Evolutionary conservation across 306 rosid genomes (phyloP).

Genomic region (Amphicarpaea edgeworthii): DNA sequence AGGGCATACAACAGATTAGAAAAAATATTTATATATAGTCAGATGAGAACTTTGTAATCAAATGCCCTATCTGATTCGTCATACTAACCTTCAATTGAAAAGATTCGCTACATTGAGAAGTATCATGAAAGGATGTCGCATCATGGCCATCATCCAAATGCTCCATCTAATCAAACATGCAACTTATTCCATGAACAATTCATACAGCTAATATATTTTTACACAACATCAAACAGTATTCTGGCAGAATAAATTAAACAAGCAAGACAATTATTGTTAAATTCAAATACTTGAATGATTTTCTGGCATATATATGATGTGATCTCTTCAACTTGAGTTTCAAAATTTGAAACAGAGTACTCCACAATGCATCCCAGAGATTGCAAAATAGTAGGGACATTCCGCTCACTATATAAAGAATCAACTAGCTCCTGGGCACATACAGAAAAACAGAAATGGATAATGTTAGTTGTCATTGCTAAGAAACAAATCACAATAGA

Average conservation of each 20-base stretch:
- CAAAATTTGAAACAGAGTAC: slow-evolving; percentile 71
- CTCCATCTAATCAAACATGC: slow-evolving; percentile 62
- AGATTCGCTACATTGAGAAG: slow-evolving; percentile 53
- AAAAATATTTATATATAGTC: slow-evolving; percentile 21
- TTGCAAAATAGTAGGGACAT: slow-evolving; percentile 84
- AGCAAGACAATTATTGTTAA: slow-evolving; percentile 42
- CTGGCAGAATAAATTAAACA: slow-evolving; percentile 42
- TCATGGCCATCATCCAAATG: slow-evolving; percentile 48
- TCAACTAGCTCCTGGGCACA: slow-evolving; percentile 67
- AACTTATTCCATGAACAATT: slow-evolving; percentile 42
- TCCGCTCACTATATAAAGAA: slow-evolving; percentile 61
- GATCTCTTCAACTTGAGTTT: slow-evolving; percentile 69
- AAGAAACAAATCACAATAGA: slow-evolving; percentile 35
- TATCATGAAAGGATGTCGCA: slow-evolving; percentile 44
- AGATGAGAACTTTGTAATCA: slow-evolving; percentile 24
- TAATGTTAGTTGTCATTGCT: slow-evolving; percentile 14
- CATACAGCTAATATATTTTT: slow-evolving; percentile 25
- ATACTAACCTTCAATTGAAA: slow-evolving; percentile 80
- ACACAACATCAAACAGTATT: slow-evolving; percentile 16
- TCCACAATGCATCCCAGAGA: slow-evolving; percentile 87
- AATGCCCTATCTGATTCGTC: slow-evolving; percentile 33
- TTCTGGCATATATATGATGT: slow-evolving; percentile 62
- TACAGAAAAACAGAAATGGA: slow-evolving; percentile 18
- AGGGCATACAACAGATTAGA: slow-evolving; percentile 4
- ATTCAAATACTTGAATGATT: slow-evolving; percentile 72